A percentile compares a stretch with the other conserved stretches of the same genome.
Evolutionary conservation across 306 rosid genomes (phyloP).

Genomic region (Ormosia semicastrata): DNA sequence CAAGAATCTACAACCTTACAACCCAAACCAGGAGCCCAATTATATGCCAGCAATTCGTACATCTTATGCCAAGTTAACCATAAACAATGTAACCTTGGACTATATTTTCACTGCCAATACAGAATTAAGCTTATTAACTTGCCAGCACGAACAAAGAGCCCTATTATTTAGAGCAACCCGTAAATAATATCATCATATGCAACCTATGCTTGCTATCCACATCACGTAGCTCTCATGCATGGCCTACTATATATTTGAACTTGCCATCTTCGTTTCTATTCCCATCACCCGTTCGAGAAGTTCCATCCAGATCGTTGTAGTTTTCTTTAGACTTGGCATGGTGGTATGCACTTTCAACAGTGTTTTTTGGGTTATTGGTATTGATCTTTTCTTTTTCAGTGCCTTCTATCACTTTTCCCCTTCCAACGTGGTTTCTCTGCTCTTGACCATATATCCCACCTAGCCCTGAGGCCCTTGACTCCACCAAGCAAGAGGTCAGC

Average conservation of each 20-base stretch:
- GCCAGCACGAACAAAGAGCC: neutral
- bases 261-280: constrained; percentile 22
- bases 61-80: neutral
- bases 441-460: constrained; percentile 51
- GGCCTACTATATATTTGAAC: constrained; percentile 20
- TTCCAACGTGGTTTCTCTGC: constrained; percentile 32
- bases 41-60: neutral
- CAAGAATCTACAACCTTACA: neutral
- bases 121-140: neutral
- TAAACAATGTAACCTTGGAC: neutral
- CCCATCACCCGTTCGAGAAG: constrained; percentile 36
- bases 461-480: constrained; percentile 31
- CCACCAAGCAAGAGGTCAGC: constrained; percentile 34
- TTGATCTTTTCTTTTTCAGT: constrained; percentile 28
- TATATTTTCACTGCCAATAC: neutral
- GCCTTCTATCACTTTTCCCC: constrained; percentile 33
- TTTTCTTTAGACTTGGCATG: constrained; percentile 45
- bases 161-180: neutral
- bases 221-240: constrained; percentile 18
- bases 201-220: neutral
- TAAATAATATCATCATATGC: neutral
- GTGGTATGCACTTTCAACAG: constrained; percentile 39
- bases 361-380: constrained; percentile 22
- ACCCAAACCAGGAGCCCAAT: neutral
- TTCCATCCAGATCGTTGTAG: constrained; percentile 32